A percentile compares a stretch with the other conserved stretches of the same genome.
These are phyloP conservation scores for Phytophthora melonis DNA, from an alignment of 352 stramenopile genomes.

Conservation along the genomic window DNA sequence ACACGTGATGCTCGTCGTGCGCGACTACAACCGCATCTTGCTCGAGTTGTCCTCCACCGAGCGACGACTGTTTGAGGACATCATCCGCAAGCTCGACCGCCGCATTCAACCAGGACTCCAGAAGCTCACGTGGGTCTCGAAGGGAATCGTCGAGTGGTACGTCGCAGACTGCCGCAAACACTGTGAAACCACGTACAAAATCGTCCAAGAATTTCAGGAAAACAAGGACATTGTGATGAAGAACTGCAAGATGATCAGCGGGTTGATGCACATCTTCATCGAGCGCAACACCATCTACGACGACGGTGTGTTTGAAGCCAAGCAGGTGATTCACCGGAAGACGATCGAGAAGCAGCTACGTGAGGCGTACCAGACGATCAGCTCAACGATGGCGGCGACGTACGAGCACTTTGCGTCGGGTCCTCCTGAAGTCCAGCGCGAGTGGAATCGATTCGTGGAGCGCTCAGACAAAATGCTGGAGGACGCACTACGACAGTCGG, in stretches of 20 bases:
- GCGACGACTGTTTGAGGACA: conserved; percentile 94
- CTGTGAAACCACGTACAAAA: conserved; percentile 89
- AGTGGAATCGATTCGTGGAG: conserved; percentile 93
- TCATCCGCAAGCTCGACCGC: conserved; percentile 94
- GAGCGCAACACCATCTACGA: conserved; percentile 95
- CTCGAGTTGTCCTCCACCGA: conserved; percentile 92
- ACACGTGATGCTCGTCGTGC: conserved; percentile 95
- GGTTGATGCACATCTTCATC: conserved; percentile 92
- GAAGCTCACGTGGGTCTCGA: conserved; percentile 94
- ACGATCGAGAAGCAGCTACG: conserved; percentile 81
- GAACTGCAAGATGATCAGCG: conserved; percentile 91
- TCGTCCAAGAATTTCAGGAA: conserved; percentile 91
- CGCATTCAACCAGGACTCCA: conserved; percentile 93
- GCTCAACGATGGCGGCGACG: conserved; percentile 91
- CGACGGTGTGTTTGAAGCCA: conserved; percentile 92
- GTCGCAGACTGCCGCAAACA: conserved; percentile 92
- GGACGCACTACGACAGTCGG: conserved; percentile 89
- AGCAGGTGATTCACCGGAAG: conserved; percentile 92
- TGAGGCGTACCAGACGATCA: conserved; percentile 87
- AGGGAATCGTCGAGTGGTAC: conserved; percentile 94
- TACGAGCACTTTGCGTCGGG: conserved; percentile 93
- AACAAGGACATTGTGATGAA: conserved; percentile 90
- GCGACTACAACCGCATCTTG: conserved; percentile 96
- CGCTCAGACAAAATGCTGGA: conserved; percentile 93
- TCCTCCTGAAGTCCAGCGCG: conserved; percentile 91